A percentile compares a stretch with the other conserved stretches of the same genome.
Evolutionary conservation across 108 stramenopile species (phyloP).

Genomic region (Nitzschia putrida): DNA sequence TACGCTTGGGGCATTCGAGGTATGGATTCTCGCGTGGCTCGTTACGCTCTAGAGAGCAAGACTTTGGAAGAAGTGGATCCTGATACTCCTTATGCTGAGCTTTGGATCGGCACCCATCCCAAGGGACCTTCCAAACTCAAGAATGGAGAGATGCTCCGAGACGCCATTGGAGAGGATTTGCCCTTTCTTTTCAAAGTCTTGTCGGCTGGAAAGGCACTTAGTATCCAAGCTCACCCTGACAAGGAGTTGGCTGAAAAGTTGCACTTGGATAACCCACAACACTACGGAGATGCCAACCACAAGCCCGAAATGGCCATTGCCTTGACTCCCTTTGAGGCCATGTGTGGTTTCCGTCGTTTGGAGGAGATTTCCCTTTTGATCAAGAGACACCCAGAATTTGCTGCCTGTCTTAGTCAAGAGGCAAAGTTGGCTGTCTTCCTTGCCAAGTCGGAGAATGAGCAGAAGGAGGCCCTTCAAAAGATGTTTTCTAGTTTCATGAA

Average conservation of each 20-base stretch:
- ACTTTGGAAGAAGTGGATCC: slow-evolving; percentile 73
- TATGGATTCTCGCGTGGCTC: slow-evolving; percentile 76
- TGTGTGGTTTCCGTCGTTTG: slow-evolving; percentile 94
- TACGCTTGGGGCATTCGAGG: slow-evolving; percentile 86
- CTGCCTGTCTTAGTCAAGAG: slow-evolving; percentile 75
- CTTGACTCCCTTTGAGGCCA: slow-evolving; percentile 92
- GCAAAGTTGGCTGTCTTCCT: slow-evolving; percentile 75
- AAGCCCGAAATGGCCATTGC: slow-evolving; percentile 99
- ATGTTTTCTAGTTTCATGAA: slow-evolving; percentile 86
- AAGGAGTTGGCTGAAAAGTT: slow-evolving; percentile 82
- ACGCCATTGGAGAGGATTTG: slow-evolving; percentile 62
- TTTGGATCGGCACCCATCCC: slow-evolving; percentile 90
- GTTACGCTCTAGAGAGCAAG: slow-evolving; percentile 67
- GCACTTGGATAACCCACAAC: slow-evolving; percentile 72
- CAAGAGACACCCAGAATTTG: slow-evolving; percentile 88
- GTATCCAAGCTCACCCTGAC: slow-evolving; percentile 92
- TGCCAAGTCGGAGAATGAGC: slow-evolving; percentile 31
- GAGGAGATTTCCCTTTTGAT: slow-evolving; percentile 75
- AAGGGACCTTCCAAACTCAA: slow-evolving; percentile 66
- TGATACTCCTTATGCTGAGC: slow-evolving; percentile 83
- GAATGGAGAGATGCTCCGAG: slow-evolving; percentile 43
- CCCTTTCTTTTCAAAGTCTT: slow-evolving; percentile 92
- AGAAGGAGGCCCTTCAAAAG: slow-evolving; percentile 60
- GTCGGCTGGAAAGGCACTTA: slow-evolving; percentile 73
- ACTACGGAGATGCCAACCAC: slow-evolving; percentile 96